phyloP scores from a whole-genome alignment of 176 grass and related monocot species.

The Saccharum spontaneum region DNA sequence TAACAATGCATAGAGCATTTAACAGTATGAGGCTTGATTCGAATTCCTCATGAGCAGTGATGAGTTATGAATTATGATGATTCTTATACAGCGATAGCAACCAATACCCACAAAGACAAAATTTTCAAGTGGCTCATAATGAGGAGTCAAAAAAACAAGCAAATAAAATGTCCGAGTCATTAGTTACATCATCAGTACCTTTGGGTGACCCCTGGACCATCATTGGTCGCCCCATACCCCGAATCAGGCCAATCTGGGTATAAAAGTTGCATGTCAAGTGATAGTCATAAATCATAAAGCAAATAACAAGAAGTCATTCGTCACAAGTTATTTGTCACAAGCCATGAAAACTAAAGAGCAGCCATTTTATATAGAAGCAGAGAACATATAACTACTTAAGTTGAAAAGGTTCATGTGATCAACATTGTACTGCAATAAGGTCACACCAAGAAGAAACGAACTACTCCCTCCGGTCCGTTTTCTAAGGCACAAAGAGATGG shows the following conservation, averaged over 20 bases:
- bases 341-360: background rate
- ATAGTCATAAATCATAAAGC: background rate
- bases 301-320: background rate
- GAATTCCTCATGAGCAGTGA: background rate
- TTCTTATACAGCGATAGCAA: background rate
- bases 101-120: background rate
- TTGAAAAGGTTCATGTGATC: background rate
- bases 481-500: background rate
- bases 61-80: background rate
- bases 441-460: background rate
- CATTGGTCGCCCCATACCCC: constrained; percentile 65
- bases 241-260: constrained; percentile 82
- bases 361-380: background rate
- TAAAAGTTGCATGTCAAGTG: constrained; percentile 26
- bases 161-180: background rate
- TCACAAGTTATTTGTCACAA: background rate
- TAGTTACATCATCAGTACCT: constrained; percentile 50
- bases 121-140: background rate
- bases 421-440: constrained; percentile 1
- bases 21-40: constrained; percentile 20
- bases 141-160: background rate
- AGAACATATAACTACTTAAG: background rate
- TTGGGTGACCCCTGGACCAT: constrained; percentile 62
- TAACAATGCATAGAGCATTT: constrained; percentile 39
- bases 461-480: background rate